Conservation (phyloP, 2,329 filamentous ascomycete species). For the Talaromyces verruculosus region DNA sequence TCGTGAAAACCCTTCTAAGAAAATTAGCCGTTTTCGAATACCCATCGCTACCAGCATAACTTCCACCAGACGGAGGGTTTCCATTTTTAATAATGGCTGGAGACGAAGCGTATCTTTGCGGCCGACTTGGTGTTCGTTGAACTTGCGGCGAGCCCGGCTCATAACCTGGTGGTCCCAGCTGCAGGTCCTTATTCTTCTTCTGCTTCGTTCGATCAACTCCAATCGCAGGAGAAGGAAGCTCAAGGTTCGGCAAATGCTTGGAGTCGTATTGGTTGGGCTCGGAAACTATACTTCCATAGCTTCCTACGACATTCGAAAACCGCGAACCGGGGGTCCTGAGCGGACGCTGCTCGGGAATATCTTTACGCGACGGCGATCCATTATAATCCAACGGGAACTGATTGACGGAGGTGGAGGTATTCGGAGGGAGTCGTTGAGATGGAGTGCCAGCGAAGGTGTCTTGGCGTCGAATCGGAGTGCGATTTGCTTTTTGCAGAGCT, state of each 20-base stretch:
- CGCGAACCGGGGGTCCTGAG: constrained; percentile 36
- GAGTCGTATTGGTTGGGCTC: constrained; percentile 42
- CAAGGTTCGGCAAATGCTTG: constrained; percentile 52
- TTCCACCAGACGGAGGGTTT: not conserved
- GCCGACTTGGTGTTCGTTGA: constrained; percentile 15
- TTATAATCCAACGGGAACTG: constrained; percentile 24
- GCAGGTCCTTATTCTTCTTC: constrained; percentile 22
- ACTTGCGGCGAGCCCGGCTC: constrained; percentile 27
- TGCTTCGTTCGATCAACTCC: constrained; percentile 40
- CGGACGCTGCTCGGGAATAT: constrained; percentile 40
- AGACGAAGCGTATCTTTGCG: constrained; percentile 14
- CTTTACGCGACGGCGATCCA: constrained; percentile 29
- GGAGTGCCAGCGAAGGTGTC: constrained; percentile 46
- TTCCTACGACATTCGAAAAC: constrained; percentile 43
- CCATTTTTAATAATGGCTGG: constrained; percentile 8
- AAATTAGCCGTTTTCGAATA: constrained; percentile 31
- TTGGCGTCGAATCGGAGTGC: constrained; percentile 39
- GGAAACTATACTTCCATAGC: constrained; percentile 65
- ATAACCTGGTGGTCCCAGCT: constrained; percentile 21
- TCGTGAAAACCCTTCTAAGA: constrained; percentile 43
- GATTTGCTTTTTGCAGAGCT: constrained; percentile 64
- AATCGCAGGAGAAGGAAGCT: constrained; percentile 63
- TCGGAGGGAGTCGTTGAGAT: constrained; percentile 24
- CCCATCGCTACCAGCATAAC: constrained; percentile 13
- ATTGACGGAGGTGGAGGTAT: constrained; percentile 22